Conservation (phyloP, 2,329 filamentous ascomycete genomes). For the Monosporascus cannonballus region DNA sequence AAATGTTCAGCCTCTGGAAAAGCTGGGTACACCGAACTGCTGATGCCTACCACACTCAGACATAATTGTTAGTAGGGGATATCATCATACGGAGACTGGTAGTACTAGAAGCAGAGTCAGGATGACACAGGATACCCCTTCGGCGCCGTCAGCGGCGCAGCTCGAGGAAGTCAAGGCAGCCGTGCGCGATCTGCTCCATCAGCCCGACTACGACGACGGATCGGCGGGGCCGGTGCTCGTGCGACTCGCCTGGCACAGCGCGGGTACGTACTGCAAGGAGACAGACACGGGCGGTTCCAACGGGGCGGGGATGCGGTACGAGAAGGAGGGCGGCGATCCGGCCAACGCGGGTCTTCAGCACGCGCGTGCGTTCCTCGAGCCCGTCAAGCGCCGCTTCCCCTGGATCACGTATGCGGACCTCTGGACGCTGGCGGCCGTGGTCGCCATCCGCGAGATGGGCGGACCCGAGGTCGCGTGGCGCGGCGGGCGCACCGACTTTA, state of each 20-base stretch:
- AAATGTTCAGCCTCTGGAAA: no score
- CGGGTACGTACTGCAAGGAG: slow-evolving; percentile 54
- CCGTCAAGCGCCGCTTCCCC: slow-evolving; percentile 50
- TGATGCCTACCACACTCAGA: no score
- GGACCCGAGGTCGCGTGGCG: slow-evolving; percentile 52
- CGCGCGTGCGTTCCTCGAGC: slow-evolving; percentile 58
- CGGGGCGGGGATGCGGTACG: slow-evolving; percentile 61
- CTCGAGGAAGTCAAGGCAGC: slow-evolving; percentile 42
- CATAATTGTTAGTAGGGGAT: no score
- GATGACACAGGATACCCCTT: not conserved
- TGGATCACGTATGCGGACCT: slow-evolving; percentile 63
- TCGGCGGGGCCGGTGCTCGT: slow-evolving; percentile 59
- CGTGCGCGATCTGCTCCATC: slow-evolving; percentile 46
- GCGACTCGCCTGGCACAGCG: slow-evolving; percentile 58
- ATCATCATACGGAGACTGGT: no score
- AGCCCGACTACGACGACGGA: slow-evolving; percentile 60
- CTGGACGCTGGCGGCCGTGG: slow-evolving; percentile 56
- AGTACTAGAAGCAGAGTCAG: not conserved
- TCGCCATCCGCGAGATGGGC: slow-evolving; percentile 54
- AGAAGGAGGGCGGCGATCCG: slow-evolving; percentile 57
- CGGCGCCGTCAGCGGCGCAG: slow-evolving; percentile 16
- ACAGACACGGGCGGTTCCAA: slow-evolving; percentile 59
- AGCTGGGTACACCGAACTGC: no score
- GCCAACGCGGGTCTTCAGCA: slow-evolving; percentile 60
- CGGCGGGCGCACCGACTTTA: slow-evolving; percentile 54